A percentile compares a stretch with the other conserved stretches of the same genome.
phyloP scores from a whole-genome alignment of 2,329 filamentous ascomycete genomes.

The Trichoderma pleuroti region DNA sequence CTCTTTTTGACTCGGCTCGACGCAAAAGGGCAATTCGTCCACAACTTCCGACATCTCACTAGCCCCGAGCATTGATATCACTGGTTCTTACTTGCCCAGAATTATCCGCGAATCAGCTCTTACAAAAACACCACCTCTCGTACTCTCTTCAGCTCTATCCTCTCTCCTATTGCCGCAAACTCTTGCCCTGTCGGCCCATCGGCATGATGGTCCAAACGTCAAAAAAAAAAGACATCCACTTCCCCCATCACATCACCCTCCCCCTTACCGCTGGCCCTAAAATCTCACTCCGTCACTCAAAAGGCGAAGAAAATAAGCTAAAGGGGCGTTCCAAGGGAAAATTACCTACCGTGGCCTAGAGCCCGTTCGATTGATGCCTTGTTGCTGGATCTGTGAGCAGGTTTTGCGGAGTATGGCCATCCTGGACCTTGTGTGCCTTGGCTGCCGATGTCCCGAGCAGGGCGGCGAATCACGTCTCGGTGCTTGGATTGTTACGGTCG shows the following conservation, averaged over 20 bases:
- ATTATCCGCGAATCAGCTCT: not conserved
- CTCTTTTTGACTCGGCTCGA: not conserved
- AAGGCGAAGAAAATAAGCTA: not conserved
- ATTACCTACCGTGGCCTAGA: not conserved
- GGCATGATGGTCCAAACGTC: not conserved
- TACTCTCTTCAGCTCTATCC: not conserved
- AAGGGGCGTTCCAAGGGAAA: not conserved
- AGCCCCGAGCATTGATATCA: too few species aligned
- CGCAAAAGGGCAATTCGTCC: not conserved
- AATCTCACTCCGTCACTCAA: slow-evolving; percentile 2
- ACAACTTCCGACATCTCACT: not conserved
- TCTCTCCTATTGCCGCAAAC: not conserved
- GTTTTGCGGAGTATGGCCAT: not conserved
- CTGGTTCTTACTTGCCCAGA: not conserved
- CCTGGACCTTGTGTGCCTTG: not conserved
- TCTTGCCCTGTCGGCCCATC: not conserved
- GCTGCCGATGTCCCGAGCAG: not conserved
- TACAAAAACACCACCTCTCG: not conserved
- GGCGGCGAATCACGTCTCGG: not conserved
- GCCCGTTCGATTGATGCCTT: not conserved
- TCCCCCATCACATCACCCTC: not conserved
- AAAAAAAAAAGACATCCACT: not conserved
- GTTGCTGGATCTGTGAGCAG: not conserved
- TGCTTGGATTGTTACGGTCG: not conserved
- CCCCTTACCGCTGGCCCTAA: slow-evolving; percentile 6